These are phyloP conservation scores for Onygena corvina DNA, from an alignment of 2,329 filamentous ascomycete species.

Conservation along the genomic window DNA sequence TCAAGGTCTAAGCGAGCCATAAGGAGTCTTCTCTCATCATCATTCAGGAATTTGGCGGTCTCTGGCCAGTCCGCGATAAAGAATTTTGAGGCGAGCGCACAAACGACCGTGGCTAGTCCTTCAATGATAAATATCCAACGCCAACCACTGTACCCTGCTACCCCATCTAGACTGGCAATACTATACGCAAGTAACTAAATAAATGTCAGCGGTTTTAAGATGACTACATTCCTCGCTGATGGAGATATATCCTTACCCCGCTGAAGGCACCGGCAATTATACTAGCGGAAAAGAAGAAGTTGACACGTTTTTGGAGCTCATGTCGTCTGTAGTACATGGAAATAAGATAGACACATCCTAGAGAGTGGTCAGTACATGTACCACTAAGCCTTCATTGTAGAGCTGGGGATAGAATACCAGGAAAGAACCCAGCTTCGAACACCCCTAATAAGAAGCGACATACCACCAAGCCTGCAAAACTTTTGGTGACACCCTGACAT, in stretches of 20 bases:
- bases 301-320: constrained; percentile 31
- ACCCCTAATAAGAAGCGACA: constrained; percentile 29
- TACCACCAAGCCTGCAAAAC: constrained; percentile 30
- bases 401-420: constrained; percentile 18
- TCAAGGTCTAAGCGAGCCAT: constrained; percentile 34
- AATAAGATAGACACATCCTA: constrained; percentile 23
- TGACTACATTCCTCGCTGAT: too few relatives aligned
- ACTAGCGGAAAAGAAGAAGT: constrained; percentile 26
- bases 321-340: constrained; percentile 31
- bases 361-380: not conserved
- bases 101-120: constrained; percentile 37
- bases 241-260: constrained; percentile 20
- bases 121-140: constrained; percentile 42
- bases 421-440: constrained; percentile 30
- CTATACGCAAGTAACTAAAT: constrained; percentile 34
- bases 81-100: constrained; percentile 42
- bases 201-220: too few relatives aligned
- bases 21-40: constrained; percentile 36
- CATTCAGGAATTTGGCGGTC: constrained; percentile 36
- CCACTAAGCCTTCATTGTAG: not conserved
- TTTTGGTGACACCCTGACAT: constrained; percentile 33
- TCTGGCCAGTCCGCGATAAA: constrained; percentile 36
- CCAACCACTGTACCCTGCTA: constrained; percentile 31
- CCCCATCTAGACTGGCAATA: constrained; percentile 32
- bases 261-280: constrained; percentile 33